Evolutionary conservation across 2,329 filamentous ascomycete species (phyloP), one percentile per base, ranked within the genome.

Genomic region (Daldinia eschscholtzii): DNA sequence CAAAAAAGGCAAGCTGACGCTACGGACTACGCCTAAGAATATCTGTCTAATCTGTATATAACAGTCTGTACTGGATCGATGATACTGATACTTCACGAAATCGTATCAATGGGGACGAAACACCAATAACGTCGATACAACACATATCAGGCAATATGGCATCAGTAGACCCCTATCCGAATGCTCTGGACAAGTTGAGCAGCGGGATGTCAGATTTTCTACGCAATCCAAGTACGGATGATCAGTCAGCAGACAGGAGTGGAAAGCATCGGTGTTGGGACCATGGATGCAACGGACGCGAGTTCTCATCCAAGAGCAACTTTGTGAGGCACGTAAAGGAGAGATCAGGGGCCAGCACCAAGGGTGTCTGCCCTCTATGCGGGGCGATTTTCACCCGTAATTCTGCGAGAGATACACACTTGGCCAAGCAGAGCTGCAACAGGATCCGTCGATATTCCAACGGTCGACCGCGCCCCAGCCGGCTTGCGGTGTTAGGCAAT

Each of bases 381-480:
- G 72, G 73, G 18, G 74, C 73, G 35, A 73, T 75, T 44, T 76
- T 76, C 61, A 76, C 74, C 15, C 69, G 74, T 10, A 75, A 73
- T 57, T 75, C 74, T 18, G 74, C 74, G 3, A 70, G 74, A 52
- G 74, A 76, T 58, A 76, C 74, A 12, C 74, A 76, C 41, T 60
- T 76, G 30, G 74, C 74, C 56, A 76, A 76, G 60, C 72, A 74
- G 61, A 76, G 74, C 70, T 76, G 74, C 70, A 74, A 76, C 55
- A 72, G 74, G 46, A 76, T 76, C 48, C 72, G 74, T 55, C 72
- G 74, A 64, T 76, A 76, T 65, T 76, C 74, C 52, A 76, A 76
- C 41, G 74, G 74, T 30, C 71, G 74, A 48, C 74, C 73, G 48
- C 72, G 74, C 55, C 74, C 74, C 61, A 75, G 73, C 48, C 73